Base-by-base conservation (phyloP, 2,329 filamentous ascomycete species). In the Xylariaceae sp. region DNA sequence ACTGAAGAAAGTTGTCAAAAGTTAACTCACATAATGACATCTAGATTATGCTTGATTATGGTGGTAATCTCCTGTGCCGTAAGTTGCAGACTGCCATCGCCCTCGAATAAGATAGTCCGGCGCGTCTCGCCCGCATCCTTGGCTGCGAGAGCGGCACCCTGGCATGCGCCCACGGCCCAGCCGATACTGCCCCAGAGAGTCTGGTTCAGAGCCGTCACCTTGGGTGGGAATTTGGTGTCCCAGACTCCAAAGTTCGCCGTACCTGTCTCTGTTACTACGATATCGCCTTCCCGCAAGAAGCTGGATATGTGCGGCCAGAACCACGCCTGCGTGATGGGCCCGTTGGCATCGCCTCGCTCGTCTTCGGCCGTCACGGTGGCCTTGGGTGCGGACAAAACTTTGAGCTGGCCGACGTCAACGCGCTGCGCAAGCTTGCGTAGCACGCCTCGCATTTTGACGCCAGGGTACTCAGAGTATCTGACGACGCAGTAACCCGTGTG, bases 201-300 rank as follows among this genome's bases (percentile, higher is more conserved):
- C 70, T 95, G 91, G 49, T 85, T 92, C 67, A 96, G 85, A 16
- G 89, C 90, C 6, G 84, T 91, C n/a, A 93, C 89, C n/a, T 83
- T 82, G 2, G 79, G 72, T 0, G 92, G 92, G 76, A 96, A 95
- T 37, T 84, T 84, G 4, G 91, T 93, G 56, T 93, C 90, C 85
- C 90, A 92, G 67, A 95, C 90, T 53, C 92, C 92, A 72, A 96
- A 94, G 76, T 92, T 94, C 56, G 91, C 81, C 0, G 92, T 96
- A 34, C 92, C 92, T 2, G 92, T 96, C 73, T 96, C 92, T 0
- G 92, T 94, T 47, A 96, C 83, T 52, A 96, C 79, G 54, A 96
- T 85, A 67, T 96, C 92, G 41, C 87, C 81, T 51, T 87, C 79
- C 51, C 82, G 80, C 8, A 96, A 76, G 79, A 89, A 96, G 60